Evolutionary conservation across 331 rosid species (phyloP), one percentile per base, ranked within the genome.

Genomic region (Rhamnella rubrinervis): DNA sequence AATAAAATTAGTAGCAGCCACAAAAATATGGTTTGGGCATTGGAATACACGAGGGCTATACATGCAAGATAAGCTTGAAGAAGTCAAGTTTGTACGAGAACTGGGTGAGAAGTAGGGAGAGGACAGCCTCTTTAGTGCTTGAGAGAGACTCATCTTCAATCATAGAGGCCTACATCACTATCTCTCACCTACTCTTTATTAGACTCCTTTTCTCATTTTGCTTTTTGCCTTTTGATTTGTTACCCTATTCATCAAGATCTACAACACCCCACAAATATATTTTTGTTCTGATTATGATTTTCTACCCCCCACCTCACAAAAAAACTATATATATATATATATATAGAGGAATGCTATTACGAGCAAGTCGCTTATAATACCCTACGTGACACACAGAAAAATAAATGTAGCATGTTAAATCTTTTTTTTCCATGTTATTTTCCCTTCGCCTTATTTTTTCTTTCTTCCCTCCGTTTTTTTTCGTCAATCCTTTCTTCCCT

Each of bases 81-180:
- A 10, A 63, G 16, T 55, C 28, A 66, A 75, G 67, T 59, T 21
- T 21, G 5, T 31, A 35, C 16, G n/a, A 28, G 35, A 8, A 39
- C 1, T 46, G 79, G 38, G 20, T 23, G 1, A 53, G 58, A 46
- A 19, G 37, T 49, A 15, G 64, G 71, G 19, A 52, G 37, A 67
- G 20, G 73, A 68, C 72, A 47, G 78, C 47, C 59, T 53, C 71
- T 58, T 75, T 55, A 76, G 81, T 75, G 86, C 78, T 53, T 75
- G 84, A 75, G 75, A 70, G 65, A 62, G 83, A 72, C 84, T 6
- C 56, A 59, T 26, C 84, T 44, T 80, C 77, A 87, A 82, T 85
- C 77, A 87, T 76, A 62, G 55, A 73, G 77, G 81, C 52, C 81
- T 52, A 55, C 61, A 61, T 64, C 75, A 59, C 61, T 20, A 67